A percentile compares a stretch with the other conserved stretches of the same genome.
Conservation (phyloP, 192 early-diverging fungal species). For the Ambispora gerdemannii region DNA sequence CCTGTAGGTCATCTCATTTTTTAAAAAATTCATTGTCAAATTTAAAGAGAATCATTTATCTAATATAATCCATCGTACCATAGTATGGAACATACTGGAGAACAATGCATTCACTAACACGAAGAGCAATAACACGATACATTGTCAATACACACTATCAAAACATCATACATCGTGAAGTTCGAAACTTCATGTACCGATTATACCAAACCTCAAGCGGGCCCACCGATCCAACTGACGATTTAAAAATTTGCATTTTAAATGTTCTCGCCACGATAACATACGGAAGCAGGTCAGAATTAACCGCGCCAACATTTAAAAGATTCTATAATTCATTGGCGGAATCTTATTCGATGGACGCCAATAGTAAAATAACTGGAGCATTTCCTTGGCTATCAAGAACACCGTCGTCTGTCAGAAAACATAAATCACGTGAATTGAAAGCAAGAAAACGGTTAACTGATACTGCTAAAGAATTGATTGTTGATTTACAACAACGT, state of each 20-base stretch:
- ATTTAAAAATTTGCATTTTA: neutral
- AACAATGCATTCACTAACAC: neutral
- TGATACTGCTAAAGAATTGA: neutral
- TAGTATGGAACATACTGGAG: neutral
- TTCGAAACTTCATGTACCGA: neutral
- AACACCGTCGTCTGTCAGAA: neutral
- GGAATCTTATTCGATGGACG: neutral
- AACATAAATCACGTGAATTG: neutral
- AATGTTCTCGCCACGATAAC: neutral
- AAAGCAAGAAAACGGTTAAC: neutral
- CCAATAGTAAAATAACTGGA: neutral
- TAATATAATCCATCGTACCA: neutral
- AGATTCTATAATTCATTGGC: neutral
- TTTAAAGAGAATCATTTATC: neutral
- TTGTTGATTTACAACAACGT: neutral
- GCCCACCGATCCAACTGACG: neutral
- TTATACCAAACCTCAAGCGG: neutral
- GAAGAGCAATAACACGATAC: neutral
- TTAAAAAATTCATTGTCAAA: neutral
- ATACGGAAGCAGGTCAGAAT: neutral
- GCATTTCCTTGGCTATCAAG: neutral
- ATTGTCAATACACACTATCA: neutral
- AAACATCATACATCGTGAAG: neutral
- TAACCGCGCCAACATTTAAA: neutral
- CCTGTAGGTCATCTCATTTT: neutral